Base-by-base conservation (phyloP, 2,329 filamentous ascomycete genomes). In the Hymenoscyphus fraxineus region DNA sequence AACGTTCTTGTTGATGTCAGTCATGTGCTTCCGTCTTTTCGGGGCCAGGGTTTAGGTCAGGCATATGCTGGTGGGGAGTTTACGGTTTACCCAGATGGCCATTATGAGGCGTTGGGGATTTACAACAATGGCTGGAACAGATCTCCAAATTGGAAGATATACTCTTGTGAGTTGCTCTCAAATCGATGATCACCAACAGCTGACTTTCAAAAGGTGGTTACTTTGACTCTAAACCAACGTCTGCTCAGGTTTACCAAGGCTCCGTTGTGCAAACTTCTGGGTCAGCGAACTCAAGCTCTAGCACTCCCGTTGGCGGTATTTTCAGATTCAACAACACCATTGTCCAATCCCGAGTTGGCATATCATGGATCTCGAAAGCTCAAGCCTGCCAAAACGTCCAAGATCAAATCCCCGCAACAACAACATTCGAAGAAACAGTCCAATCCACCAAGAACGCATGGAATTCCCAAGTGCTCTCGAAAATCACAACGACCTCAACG, bases 41-140 rank as follows among this genome's bases (percentile, higher is more conserved):
- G 86, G 41, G 84, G 85, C 0, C 78, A 84, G 68, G 84, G 85
- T 0, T 78, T 87, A 40, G 82, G 83, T n/a, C 87, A 90, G 73
- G 79, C 80, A 41, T 90, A 88, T 70, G 78, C 84, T 6, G 82
- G 82, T n/a, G 87, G 87, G 0, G 80, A 80, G 56, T 83, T 90
- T 38, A 77, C 76, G 1, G 78, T 88, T 2, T 75, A 77, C n/a
- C 70, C 73, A 0, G 80, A 84, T 51, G 78, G 80, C 0, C 81
- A 80, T 62, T 90, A 89, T 68, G 81, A 83, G 57, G 87, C 87
- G 0, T 80, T 77, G 44, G 87, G 87, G 0, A 82, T 82, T 0
- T 90, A 89, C 72, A 81, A 89, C 61, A 88, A 88, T 72, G 86
- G 87, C 15, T 89, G 87, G 87, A 90, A 89, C 65, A 77, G 82